These are phyloP conservation scores for Artemisia annua DNA, from an alignment of 129 eudicot genomes.

Conservation along the genomic window DNA sequence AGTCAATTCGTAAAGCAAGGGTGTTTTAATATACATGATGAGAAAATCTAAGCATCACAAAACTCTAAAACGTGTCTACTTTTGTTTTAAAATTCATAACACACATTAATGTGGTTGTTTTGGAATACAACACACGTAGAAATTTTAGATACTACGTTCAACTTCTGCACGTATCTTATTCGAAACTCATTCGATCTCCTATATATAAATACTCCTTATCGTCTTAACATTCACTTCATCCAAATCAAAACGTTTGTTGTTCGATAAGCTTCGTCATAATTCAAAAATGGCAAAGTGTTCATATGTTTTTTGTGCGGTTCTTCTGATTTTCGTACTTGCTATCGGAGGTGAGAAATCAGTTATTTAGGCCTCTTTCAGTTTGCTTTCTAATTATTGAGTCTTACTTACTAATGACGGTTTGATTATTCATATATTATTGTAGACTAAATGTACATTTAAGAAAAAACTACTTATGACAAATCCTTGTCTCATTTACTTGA, in stretches of 20 bases:
- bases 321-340: constrained; percentile 15
- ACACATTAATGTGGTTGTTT: too few species aligned
- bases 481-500: too few species aligned
- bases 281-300: constrained; percentile 28
- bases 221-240: constrained; percentile 13
- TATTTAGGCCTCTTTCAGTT: background rate
- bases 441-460: too few species aligned
- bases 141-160: background rate
- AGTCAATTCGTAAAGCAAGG: too few species aligned
- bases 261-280: background rate
- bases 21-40: too few species aligned
- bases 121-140: background rate
- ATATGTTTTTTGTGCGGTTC: background rate
- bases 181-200: constrained; percentile 11
- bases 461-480: too few species aligned
- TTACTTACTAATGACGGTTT: too few species aligned
- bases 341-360: constrained; percentile 1
- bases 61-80: too few species aligned
- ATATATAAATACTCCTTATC: constrained; percentile 27
- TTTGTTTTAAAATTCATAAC: too few species aligned
- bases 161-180: background rate
- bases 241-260: background rate
- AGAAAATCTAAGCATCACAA: too few species aligned
- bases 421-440: background rate
- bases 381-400: too few species aligned